These are phyloP conservation scores for Ascochyta pisi DNA, from an alignment of 2,329 filamentous ascomycete genomes.

Conservation along the genomic window DNA sequence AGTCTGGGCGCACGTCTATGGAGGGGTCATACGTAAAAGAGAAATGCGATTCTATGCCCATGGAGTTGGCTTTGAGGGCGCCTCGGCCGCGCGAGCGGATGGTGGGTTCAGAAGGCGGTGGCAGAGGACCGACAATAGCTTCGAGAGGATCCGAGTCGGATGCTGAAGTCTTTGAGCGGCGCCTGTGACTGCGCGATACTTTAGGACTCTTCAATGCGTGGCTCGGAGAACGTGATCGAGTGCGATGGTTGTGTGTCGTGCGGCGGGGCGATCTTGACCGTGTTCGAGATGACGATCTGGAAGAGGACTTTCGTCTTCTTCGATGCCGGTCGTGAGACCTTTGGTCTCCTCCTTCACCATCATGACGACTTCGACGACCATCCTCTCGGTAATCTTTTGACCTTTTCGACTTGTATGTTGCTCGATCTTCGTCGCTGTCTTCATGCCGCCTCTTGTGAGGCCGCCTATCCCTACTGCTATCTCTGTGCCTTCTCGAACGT, in stretches of 20 bases:
- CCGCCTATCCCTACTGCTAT: conserved; percentile 21
- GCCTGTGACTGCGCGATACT: conserved; percentile 6
- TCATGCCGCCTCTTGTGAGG: conserved; percentile 25
- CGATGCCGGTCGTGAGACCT: conserved; percentile 19
- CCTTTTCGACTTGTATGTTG: conserved; percentile 22
- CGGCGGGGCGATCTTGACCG: conserved; percentile 29
- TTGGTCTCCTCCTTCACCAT: conserved; percentile 18
- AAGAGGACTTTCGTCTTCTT: conserved; percentile 25
- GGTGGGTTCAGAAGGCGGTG: conserved; percentile 56
- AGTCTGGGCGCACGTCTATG: conserved; percentile 60
- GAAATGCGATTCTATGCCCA: conserved; percentile 82
- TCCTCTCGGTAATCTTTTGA: conserved; percentile 25
- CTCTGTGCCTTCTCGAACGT: conserved; percentile 15
- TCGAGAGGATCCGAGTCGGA: conserved; percentile 74
- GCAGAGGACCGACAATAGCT: conserved; percentile 75
- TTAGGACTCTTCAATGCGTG: not conserved
- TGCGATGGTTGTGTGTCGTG: conserved; percentile 18
- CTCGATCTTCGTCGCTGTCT: conserved; percentile 21
- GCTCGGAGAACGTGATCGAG: conserved; percentile 24
- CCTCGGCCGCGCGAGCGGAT: conserved; percentile 51
- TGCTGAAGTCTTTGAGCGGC: conserved; percentile 23
- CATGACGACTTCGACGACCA: conserved; percentile 8
- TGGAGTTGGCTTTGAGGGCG: conserved; percentile 35
- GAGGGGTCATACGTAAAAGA: conserved; percentile 67
- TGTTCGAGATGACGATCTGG: conserved; percentile 26